Conservation (phyloP, 495 filamentous ascomycete genomes). For the Cercophora samala region DNA sequence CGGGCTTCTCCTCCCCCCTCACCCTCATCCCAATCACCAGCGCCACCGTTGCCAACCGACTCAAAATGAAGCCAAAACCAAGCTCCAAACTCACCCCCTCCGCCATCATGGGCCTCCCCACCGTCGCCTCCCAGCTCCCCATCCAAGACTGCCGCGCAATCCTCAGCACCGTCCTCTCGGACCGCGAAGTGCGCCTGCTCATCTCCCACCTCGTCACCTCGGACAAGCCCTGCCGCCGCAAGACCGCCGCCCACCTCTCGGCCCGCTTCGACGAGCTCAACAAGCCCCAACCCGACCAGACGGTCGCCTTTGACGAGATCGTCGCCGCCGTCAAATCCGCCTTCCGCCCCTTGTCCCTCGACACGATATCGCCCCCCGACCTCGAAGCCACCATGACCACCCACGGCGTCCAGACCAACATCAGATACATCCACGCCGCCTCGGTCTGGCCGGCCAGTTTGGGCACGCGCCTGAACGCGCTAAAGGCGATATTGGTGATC, state of each 20-base stretch:
- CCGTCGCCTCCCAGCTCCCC: background rate
- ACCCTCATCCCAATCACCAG: background rate
- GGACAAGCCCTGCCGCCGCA: background rate
- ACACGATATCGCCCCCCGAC: background rate
- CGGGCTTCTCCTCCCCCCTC: background rate
- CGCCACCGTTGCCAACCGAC: background rate
- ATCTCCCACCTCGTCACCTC: conserved; percentile 1
- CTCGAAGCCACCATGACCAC: background rate
- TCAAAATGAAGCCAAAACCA: background rate
- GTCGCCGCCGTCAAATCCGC: conserved; percentile 1
- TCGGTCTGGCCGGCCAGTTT: conserved; percentile 4
- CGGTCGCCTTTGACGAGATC: background rate
- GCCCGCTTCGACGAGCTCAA: conserved; percentile 1
- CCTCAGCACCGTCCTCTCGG: conserved; percentile 6
- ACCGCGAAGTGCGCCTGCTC: background rate
- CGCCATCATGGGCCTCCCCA: conserved; percentile 2
- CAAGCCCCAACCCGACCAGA: background rate
- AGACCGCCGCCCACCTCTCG: background rate
- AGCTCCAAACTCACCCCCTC: background rate
- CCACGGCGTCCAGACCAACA: conserved; percentile 2
- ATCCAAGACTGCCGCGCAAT: background rate
- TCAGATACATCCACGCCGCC: conserved; percentile 4
- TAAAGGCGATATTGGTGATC: conserved; percentile 3
- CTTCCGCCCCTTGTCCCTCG: background rate
- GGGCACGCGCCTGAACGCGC: conserved; percentile 2